Conservation (phyloP, 2,329 filamentous ascomycete species). For the Nigrospora oryzae region DNA sequence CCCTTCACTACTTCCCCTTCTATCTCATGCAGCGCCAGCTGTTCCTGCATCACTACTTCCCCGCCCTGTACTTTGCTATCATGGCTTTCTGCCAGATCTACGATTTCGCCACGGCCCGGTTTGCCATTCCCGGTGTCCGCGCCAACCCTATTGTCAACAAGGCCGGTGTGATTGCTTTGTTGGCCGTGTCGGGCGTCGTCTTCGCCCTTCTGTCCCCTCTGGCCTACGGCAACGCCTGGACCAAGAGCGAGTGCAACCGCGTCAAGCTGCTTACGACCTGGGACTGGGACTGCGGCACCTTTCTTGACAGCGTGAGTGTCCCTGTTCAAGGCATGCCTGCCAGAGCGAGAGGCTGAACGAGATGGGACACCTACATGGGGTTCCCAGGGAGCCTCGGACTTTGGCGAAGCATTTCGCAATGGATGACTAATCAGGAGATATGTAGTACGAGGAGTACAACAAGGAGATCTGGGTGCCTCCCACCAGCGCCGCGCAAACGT, state of each 20-base stretch:
- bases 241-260: slow-evolving; percentile 73
- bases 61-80: slow-evolving; percentile 90
- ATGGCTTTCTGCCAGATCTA: slow-evolving; percentile 82
- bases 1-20: slow-evolving; percentile 98
- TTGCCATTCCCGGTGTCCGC: slow-evolving; percentile 58
- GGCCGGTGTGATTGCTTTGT: slow-evolving; percentile 62
- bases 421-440: no score
- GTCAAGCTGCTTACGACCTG: slow-evolving; percentile 83
- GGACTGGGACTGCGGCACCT: slow-evolving; percentile 98
- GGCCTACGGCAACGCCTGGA: slow-evolving; percentile 92
- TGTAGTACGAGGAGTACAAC: slow-evolving; percentile 41
- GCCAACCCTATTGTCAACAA: slow-evolving; percentile 68
- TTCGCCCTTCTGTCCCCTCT: slow-evolving; percentile 85
- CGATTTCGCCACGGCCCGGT: slow-evolving; percentile 73
- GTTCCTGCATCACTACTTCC: slow-evolving; percentile 98
- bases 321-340: slow-evolving; percentile 25
- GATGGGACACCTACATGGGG: no score
- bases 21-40: slow-evolving; percentile 97
- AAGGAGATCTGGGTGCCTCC: slow-evolving; percentile 3
- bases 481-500: slow-evolving; percentile 13
- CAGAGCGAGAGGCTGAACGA: slow-evolving; percentile 19
- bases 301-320: slow-evolving; percentile 73
- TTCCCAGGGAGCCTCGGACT: no score
- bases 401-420: no score
- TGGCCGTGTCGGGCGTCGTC: slow-evolving; percentile 63